These are phyloP conservation scores for Vanderwaltozyma verrucispora DNA, from an alignment of 805 yeast species.

Conservation along the genomic window DNA sequence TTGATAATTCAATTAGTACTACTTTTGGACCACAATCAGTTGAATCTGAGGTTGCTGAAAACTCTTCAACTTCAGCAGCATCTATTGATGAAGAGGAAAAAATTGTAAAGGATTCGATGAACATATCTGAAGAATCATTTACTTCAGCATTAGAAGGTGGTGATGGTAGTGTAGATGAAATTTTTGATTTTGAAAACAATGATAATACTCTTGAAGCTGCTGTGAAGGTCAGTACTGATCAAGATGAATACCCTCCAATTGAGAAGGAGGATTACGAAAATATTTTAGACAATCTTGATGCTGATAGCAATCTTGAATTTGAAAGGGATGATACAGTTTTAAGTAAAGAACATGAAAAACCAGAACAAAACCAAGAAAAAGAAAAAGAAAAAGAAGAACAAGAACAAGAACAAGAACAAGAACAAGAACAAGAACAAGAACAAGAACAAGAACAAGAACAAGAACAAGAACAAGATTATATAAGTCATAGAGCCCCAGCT, in stretches of 20 bases:
- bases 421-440: not conserved
- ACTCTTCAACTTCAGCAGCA: not conserved
- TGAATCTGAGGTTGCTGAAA: not conserved
- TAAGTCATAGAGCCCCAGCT: not conserved
- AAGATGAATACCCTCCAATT: not conserved
- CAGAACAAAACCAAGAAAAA: too few relatives aligned
- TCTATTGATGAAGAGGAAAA: not conserved
- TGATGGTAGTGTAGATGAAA: conserved; percentile 6
- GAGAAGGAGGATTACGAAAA: too few relatives aligned
- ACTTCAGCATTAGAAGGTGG: conserved; percentile 5
- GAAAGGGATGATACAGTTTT: too few relatives aligned
- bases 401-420: too few relatives aligned
- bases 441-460: not conserved
- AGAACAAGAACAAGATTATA: not conserved
- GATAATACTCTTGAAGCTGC: not conserved
- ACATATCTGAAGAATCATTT: conserved; percentile 5
- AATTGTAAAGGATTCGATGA: not conserved
- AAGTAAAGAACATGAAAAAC: too few relatives aligned
- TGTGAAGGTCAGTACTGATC: not conserved
- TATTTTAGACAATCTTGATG: too few relatives aligned
- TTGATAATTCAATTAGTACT: conserved; percentile 23
- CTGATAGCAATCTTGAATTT: too few relatives aligned
- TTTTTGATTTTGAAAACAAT: conserved; percentile 17
- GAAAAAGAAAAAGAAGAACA: too few relatives aligned
- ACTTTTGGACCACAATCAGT: conserved; percentile 19